Evolutionary conservation across 2,329 filamentous ascomycete genomes (phyloP).

Genomic region (Karstenula rhodostoma): DNA sequence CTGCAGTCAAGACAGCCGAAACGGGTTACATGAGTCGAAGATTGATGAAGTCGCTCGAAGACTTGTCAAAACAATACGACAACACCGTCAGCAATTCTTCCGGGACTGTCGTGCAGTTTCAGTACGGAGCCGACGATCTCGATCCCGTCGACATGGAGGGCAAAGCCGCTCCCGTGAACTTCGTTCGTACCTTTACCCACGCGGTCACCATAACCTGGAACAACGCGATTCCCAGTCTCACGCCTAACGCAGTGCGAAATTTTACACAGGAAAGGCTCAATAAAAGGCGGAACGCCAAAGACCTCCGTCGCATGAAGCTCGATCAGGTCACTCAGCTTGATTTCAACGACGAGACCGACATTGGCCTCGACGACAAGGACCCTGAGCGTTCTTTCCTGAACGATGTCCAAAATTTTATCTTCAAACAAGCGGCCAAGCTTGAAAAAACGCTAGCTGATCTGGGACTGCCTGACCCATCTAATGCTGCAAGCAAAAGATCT

Average conservation of each 20-base stretch:
- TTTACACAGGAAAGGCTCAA: slow-evolving; percentile 74
- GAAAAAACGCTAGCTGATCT: slow-evolving; percentile 51
- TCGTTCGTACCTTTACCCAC: slow-evolving; percentile 89
- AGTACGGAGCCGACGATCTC: slow-evolving; percentile 94
- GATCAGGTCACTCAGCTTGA: slow-evolving; percentile 59
- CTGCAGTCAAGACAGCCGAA: slow-evolving; percentile 97
- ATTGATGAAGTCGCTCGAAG: slow-evolving; percentile 97
- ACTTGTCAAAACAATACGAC: slow-evolving; percentile 92
- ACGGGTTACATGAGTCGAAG: slow-evolving; percentile 99
- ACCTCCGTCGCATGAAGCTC: slow-evolving; percentile 30
- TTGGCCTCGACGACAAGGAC: slow-evolving; percentile 66
- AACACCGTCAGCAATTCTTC: slow-evolving; percentile 92
- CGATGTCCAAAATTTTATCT: slow-evolving; percentile 77
- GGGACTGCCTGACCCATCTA: slow-evolving; percentile 29
- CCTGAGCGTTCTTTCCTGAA: slow-evolving; percentile 83
- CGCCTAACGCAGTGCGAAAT: slow-evolving; percentile 75
- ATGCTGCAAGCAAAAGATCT: slow-evolving; percentile 15
- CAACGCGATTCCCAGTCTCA: slow-evolving; percentile 76
- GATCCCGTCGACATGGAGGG: slow-evolving; percentile 99
- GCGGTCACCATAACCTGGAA: slow-evolving; percentile 77
- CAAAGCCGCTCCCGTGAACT: slow-evolving; percentile 88
- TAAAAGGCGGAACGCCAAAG: slow-evolving; percentile 61
- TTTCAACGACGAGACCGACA: slow-evolving; percentile 75
- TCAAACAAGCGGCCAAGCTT: slow-evolving; percentile 69
- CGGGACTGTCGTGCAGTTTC: slow-evolving; percentile 91